Base-by-base conservation (phyloP, 371 early-diverging fungal genomes). In the Mortierella sp. region DNA sequence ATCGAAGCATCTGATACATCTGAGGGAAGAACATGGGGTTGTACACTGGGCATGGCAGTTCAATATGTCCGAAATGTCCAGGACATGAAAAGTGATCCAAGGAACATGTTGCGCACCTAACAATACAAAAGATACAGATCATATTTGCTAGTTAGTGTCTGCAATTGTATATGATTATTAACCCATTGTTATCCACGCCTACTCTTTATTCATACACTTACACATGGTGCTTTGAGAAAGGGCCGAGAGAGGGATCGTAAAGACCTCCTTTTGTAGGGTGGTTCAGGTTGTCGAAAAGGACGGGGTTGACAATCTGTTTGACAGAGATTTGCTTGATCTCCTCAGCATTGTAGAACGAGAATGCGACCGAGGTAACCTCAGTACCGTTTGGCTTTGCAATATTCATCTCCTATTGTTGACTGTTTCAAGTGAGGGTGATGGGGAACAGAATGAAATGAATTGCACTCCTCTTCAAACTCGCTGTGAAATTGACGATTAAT, bases 11-110 rank as follows among this genome's bases (percentile, higher is more conserved):
- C 68, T 92, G 92, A 83, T 92, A 93, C 84, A 98, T 84, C 32
- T 94, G 90, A 28, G 91, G 90, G 82, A 98, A 98, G 73, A 96
- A 93, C 88, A 99, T 86, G 37, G 99, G 96, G 85, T 99, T 97
- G 86, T 97, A 96, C 42, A 97, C 96, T 15, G 99, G 98, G 49
- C 93, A 93, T 13, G 97, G 93, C 17, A 99, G 90, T 79, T 99
- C 99, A 65, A 99, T 99, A 83, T 99, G 99, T 43, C 99, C 99
- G 89, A 98, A 99, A 76, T 99, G 99, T 34, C 99, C 99, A 19
- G 97, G 96, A 82, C 99, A 99, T 42, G 88, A 85, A 76, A 89
- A 90, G 84, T 92, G 87, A 61, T 90, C 90, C 70, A 96, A 89
- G 8, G 89, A 88, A 87, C 99, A 98, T 12, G 98, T 98, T 0